Percentiles rank a stretch among this genome's conserved stretches.
Evolutionary conservation across 257 asterid species (phyloP).

Genomic region (Jasminum sambac): DNA sequence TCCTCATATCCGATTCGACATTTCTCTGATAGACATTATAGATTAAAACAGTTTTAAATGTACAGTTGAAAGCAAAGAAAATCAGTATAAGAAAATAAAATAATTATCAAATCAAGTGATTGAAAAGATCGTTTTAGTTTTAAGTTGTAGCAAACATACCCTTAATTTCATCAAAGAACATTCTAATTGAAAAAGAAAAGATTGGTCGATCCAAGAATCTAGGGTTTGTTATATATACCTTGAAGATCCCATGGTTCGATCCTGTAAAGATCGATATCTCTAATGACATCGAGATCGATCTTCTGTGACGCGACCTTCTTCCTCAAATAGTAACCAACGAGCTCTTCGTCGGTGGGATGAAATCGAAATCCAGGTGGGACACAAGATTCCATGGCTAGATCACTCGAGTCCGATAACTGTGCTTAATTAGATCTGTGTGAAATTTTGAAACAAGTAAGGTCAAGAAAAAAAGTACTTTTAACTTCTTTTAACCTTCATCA

Average conservation of each 20-base stretch:
- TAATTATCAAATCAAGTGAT: not conserved
- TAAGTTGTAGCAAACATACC: too few relatives aligned
- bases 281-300: conserved; percentile 72
- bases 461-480: conserved; percentile 5
- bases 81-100: not conserved
- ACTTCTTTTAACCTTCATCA: conserved; percentile 20
- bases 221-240: conserved; percentile 38
- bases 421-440: conserved; percentile 39
- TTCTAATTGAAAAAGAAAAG: too few relatives aligned
- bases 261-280: conserved; percentile 70
- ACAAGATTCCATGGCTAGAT: conserved; percentile 42
- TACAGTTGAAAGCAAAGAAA: not conserved
- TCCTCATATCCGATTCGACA: conserved; percentile 72
- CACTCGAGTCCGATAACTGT: not conserved
- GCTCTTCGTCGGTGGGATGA: conserved; percentile 77
- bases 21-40: conserved; percentile 20
- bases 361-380: conserved; percentile 83
- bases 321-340: conserved; percentile 65
- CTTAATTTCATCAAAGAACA: too few relatives aligned
- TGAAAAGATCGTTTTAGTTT: too few relatives aligned
- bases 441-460: conserved; percentile 41
- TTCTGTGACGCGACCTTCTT: conserved; percentile 72
- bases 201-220: not conserved
- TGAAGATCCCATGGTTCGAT: conserved; percentile 84
- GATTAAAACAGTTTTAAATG: too few relatives aligned